Evolutionary conservation across 108 stramenopile species (phyloP).

Genomic region (Heterococcus sp.): DNA sequence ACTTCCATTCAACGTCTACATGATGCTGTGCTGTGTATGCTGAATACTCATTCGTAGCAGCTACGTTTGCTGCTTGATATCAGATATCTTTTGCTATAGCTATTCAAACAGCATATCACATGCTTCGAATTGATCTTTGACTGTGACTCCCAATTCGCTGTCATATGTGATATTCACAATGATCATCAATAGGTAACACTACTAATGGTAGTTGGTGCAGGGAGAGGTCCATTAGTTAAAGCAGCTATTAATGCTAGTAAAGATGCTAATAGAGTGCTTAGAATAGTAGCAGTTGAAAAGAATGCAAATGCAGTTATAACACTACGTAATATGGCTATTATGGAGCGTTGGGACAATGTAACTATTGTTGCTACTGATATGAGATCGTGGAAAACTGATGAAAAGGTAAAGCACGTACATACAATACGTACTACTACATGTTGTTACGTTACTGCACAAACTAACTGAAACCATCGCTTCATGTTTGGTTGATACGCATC

Average conservation of each 20-base stretch:
- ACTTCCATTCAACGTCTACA: no score
- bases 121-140: no score
- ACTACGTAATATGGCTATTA: slow-evolving; percentile 67
- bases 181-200: not conserved
- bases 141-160: no score
- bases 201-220: slow-evolving; percentile 82
- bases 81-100: no score
- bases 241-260: slow-evolving; percentile 62
- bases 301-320: slow-evolving; percentile 95
- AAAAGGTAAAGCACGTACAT: not conserved
- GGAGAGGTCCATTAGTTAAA: slow-evolving; percentile 88
- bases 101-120: no score
- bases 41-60: no score
- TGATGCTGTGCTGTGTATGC: no score
- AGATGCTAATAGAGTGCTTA: slow-evolving; percentile 57
- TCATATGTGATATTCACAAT: no score
- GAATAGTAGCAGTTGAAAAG: slow-evolving; percentile 57
- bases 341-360: slow-evolving; percentile 74
- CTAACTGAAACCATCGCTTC: no score
- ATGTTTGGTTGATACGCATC: no score
- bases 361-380: slow-evolving; percentile 85
- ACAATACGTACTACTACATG: slow-evolving; percentile 37
- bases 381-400: slow-evolving; percentile 58
- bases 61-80: no score
- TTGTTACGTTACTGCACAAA: no score